Evolutionary conservation across 441 rosid genomes (phyloP).

Genomic region (Erysimum cheiri): DNA sequence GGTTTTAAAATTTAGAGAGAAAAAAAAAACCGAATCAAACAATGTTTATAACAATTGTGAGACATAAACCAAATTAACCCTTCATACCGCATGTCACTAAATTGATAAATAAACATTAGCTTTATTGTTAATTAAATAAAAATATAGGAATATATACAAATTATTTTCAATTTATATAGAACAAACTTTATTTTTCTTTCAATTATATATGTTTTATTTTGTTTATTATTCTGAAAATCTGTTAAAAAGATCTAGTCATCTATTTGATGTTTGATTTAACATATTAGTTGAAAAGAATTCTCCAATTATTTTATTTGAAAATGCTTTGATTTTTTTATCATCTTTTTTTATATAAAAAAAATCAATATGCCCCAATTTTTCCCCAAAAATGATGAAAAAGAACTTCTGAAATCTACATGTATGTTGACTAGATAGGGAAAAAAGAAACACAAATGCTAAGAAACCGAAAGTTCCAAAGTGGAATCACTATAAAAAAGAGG

Average conservation of each 20-base stretch:
- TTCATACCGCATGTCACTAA: background rate
- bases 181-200: no score
- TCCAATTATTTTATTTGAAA: no score
- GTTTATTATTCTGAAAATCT: background rate
- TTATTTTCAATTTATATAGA: background rate
- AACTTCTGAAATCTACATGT: background rate
- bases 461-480: constrained; percentile 2
- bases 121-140: background rate
- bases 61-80: background rate
- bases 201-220: no score
- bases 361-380: no score
- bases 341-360: no score
- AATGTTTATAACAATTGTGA: background rate
- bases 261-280: background rate
- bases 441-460: background rate
- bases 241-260: background rate
- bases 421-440: no score
- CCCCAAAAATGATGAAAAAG: no score
- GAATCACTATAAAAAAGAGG: background rate
- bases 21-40: background rate
- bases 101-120: background rate
- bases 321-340: no score
- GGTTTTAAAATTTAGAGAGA: background rate
- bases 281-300: no score
- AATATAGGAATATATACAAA: background rate